Conservation (phyloP, 257 asterid species). For the Euphrasia confusa region DNA sequence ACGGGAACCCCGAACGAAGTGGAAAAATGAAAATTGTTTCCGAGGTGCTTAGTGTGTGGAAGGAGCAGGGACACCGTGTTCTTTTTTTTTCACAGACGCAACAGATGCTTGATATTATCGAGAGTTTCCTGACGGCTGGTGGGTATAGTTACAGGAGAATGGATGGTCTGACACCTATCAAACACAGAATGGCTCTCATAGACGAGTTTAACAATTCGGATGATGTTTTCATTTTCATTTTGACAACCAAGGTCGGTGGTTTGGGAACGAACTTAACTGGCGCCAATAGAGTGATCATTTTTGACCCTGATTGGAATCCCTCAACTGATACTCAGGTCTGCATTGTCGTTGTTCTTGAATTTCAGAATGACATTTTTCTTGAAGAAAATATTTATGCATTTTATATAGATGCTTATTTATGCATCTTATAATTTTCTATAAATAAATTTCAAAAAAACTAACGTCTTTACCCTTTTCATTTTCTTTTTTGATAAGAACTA, state of each 20-base stretch:
- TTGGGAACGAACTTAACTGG: slow-evolving; percentile 95
- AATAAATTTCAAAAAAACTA: too few relatives aligned
- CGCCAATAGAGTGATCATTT: slow-evolving; percentile 93
- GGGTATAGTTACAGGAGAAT: slow-evolving; percentile 77
- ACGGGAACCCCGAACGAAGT: slow-evolving; percentile 86
- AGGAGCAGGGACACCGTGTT: slow-evolving; percentile 95
- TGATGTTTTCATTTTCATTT: slow-evolving; percentile 73
- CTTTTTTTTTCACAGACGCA: slow-evolving; percentile 91
- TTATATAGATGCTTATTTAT: neutral
- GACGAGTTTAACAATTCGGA: slow-evolving; percentile 84
- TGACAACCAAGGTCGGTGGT: slow-evolving; percentile 98
- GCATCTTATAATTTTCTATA: neutral
- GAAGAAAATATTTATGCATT: neutral
- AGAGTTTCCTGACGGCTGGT: slow-evolving; percentile 49
- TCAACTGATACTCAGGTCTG: slow-evolving; percentile 96
- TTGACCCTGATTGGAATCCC: slow-evolving; percentile 99
- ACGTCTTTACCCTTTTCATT: too few relatives aligned
- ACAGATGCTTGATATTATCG: slow-evolving; percentile 98
- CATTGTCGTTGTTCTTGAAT: slow-evolving; percentile 19
- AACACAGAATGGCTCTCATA: slow-evolving; percentile 85
- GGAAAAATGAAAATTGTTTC: slow-evolving; percentile 89
- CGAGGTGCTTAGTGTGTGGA: slow-evolving; percentile 92
- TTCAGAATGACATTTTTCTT: slow-evolving; percentile 11
- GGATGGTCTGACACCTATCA: slow-evolving; percentile 92
- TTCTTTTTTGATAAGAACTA: too few relatives aligned